phyloP scores from a whole-genome alignment of 2,329 filamentous ascomycete species.

The Mollisiaceae sp. region DNA sequence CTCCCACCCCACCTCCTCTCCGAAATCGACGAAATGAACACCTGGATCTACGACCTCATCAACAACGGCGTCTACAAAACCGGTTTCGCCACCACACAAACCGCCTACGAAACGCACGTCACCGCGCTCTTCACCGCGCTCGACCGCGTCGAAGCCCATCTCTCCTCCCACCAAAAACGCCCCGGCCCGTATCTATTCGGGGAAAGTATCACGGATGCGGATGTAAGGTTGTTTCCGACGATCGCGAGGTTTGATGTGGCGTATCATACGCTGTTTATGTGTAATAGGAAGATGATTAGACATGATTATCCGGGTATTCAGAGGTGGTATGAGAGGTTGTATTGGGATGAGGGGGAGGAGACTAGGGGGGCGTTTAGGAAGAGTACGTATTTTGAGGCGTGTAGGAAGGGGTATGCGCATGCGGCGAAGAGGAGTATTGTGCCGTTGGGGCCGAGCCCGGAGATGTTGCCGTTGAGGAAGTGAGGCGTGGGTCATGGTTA shows the following conservation, averaged over 20 bases:
- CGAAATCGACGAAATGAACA: slow-evolving; percentile 54
- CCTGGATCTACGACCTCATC: slow-evolving; percentile 76
- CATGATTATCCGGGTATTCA: slow-evolving; percentile 61
- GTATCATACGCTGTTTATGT: slow-evolving; percentile 68
- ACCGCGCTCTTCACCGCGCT: slow-evolving; percentile 73
- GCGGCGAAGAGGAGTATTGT: background rate
- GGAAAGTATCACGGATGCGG: slow-evolving; percentile 67
- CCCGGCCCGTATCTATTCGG: slow-evolving; percentile 62
- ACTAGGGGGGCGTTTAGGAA: background rate
- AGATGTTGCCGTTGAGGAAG: background rate
- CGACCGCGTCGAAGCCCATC: slow-evolving; percentile 74
- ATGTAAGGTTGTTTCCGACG: slow-evolving; percentile 70
- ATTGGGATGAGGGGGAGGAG: slow-evolving; percentile 3
- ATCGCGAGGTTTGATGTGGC: slow-evolving; percentile 70
- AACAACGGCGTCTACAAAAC: slow-evolving; percentile 73
- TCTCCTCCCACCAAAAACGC: slow-evolving; percentile 47
- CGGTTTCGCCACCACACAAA: slow-evolving; percentile 82
- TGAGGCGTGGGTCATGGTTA: background rate
- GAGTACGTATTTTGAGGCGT: slow-evolving; percentile 4
- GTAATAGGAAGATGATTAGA: slow-evolving; percentile 66
- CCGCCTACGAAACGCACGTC: slow-evolving; percentile 79
- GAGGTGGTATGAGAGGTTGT: slow-evolving; percentile 7
- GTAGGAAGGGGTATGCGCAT: slow-evolving; percentile 3
- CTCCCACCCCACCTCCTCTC: slow-evolving; percentile 3
- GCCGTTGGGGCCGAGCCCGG: background rate